These are phyloP conservation scores for Chimonanthus praecox DNA, from an alignment of 164 flowering plant species.

Conservation along the genomic window DNA sequence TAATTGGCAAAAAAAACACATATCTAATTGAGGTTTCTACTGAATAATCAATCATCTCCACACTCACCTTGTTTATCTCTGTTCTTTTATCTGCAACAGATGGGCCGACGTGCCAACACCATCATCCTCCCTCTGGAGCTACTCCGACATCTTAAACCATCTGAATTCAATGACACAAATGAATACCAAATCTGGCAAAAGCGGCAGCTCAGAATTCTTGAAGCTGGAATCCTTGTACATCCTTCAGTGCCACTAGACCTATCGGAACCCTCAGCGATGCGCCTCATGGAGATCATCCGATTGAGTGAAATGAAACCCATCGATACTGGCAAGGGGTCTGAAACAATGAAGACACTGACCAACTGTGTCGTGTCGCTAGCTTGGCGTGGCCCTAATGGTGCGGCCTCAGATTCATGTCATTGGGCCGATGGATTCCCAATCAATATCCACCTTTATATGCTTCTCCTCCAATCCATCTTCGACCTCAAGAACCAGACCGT, in stretches of 20 bases:
- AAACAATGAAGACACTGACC: slow-evolving; percentile 56
- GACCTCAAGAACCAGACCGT: slow-evolving; percentile 67
- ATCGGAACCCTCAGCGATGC: slow-evolving; percentile 42
- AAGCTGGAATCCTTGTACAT: slow-evolving; percentile 65
- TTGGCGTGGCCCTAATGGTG: slow-evolving; percentile 51
- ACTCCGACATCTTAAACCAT: slow-evolving; percentile 81
- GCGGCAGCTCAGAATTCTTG: slow-evolving; percentile 73
- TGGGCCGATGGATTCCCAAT: slow-evolving; percentile 94
- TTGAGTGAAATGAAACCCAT: slow-evolving; percentile 43
- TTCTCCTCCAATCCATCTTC: slow-evolving; percentile 65
- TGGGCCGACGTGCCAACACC: slow-evolving; percentile 74
- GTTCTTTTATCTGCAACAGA: slow-evolving; percentile 23
- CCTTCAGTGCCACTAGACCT: slow-evolving; percentile 57
- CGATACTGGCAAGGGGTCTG: slow-evolving; percentile 73
- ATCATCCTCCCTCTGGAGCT: slow-evolving; percentile 93
- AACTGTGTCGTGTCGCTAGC: slow-evolving; percentile 58
- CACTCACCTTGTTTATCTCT: background rate
- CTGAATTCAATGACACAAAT: slow-evolving; percentile 58
- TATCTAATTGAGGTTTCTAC: no score
- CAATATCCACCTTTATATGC: slow-evolving; percentile 60
- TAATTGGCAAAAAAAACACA: no score
- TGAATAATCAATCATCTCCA: no score
- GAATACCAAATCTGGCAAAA: slow-evolving; percentile 84
- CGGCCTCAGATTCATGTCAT: slow-evolving; percentile 61
- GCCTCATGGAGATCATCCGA: slow-evolving; percentile 50